A percentile compares a stretch with the other conserved stretches of the same genome.
Evolutionary conservation across 2,329 filamentous ascomycete genomes (phyloP).

Genomic region (Alternaria angustiovoidea): DNA sequence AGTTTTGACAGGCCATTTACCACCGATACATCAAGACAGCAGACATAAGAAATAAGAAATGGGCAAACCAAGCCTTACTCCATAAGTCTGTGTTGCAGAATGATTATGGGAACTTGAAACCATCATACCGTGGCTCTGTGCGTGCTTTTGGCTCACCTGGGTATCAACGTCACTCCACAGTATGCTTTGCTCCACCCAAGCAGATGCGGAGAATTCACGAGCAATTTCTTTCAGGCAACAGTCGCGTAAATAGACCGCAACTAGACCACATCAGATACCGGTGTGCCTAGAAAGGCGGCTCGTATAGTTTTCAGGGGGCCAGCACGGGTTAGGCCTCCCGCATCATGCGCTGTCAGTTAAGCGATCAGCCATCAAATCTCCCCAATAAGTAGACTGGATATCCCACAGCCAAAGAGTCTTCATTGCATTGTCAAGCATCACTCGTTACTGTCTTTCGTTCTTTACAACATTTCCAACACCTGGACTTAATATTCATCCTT

Average conservation of each 20-base stretch:
- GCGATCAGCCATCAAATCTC: constrained; percentile 2
- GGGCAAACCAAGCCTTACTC: background rate
- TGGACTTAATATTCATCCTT: background rate
- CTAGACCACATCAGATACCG: constrained; percentile 7
- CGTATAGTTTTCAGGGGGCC: constrained; percentile 3
- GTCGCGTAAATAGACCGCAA: background rate
- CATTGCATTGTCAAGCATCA: constrained; percentile 3
- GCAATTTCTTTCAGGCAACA: constrained; percentile 11
- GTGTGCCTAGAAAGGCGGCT: constrained; percentile 4
- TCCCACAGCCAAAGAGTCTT: background rate
- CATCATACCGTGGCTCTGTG: background rate
- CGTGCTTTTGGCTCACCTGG: too few species aligned
- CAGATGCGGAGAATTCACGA: constrained; percentile 3
- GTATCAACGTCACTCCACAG: background rate
- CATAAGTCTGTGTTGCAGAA: too few species aligned
- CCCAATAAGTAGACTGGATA: constrained; percentile 13
- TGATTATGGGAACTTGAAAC: background rate
- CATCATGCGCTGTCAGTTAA: constrained; percentile 13
- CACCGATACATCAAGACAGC: background rate
- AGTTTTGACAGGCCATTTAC: background rate
- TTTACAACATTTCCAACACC: background rate
- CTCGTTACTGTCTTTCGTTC: constrained; percentile 10
- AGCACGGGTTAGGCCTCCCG: constrained; percentile 13
- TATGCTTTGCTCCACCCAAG: background rate
- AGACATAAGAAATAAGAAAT: background rate